Base-by-base conservation (phyloP, 139 green algal species). In the Asterochloris sp. region DNA sequence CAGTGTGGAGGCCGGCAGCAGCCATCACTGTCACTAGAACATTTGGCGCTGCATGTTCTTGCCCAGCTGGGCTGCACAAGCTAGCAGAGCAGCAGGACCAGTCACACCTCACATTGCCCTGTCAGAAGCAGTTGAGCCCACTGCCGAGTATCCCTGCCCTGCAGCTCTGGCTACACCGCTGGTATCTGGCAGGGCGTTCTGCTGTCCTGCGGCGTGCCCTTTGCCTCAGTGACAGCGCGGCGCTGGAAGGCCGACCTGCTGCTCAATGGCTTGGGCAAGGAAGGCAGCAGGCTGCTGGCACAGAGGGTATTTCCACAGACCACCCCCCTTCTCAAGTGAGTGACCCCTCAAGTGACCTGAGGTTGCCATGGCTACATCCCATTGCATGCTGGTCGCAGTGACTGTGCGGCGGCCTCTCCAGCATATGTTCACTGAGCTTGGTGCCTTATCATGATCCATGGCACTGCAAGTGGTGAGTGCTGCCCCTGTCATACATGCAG, bases 171-270 rank as follows among this genome's bases (percentile, higher is more conserved):
- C 67, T 91, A 88, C 73, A 79, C 87, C 0, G 82, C 78, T 15
- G 92, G 92, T 13, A 82, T 87, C 21, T 90, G 92, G 79, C 79
- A 88, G 13, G 92, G 90, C 0, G 69, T 92, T n/a, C 86, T 96
- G 28, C 29, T 75, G 0, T 75, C 87, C 9, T 80, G 83, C 11
- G 88, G 87, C 64, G 87, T 96, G 68, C 24, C 76, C 13, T 67
- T 81, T 80, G 73, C 82, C 68, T 83, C 79, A 12, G 83, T 82
- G 9, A 73, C 86, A 19, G 88, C 85, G 17, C 54, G 63, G 11
- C 63, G 64, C 0, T 96, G 92, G 92, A 96, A 96, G 85, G 80
- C 80, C 14, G 84, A 91, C 66, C 74, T 96, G 78, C 86, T 82
- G 28, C 82, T 96, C 74, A 83, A 82, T n/a, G 83, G 82, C 23